Percentiles rank a stretch among this genome's conserved stretches.
These are phyloP conservation scores for Leptographium wingfieldii DNA, from an alignment of 2,329 filamentous ascomycete genomes.

Conservation along the genomic window DNA sequence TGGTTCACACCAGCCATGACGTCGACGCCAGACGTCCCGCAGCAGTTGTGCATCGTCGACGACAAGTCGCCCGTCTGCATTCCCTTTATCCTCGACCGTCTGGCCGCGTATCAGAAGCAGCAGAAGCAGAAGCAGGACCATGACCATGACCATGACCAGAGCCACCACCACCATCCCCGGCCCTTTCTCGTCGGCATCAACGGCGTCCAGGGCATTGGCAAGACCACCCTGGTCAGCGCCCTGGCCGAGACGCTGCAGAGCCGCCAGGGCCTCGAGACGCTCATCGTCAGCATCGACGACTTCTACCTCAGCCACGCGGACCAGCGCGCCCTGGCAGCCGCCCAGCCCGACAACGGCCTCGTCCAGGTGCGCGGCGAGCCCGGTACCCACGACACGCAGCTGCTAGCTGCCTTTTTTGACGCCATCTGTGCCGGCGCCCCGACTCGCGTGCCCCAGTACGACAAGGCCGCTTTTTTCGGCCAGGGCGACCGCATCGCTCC, in stretches of 20 bases:
- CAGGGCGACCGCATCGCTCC: slow-evolving; percentile 61
- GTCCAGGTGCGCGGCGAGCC: slow-evolving; percentile 76
- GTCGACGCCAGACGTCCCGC: slow-evolving; percentile 16
- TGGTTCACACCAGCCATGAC: background rate
- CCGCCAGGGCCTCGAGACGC: slow-evolving; percentile 36
- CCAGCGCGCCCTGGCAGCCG: slow-evolving; percentile 50
- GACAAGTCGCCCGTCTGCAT: slow-evolving; percentile 70
- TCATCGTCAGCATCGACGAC: slow-evolving; percentile 77
- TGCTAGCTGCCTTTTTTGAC: slow-evolving; percentile 50
- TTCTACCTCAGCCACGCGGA: slow-evolving; percentile 67
- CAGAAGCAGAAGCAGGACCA: background rate
- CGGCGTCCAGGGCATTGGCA: slow-evolving; percentile 83
- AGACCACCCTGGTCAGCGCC: slow-evolving; percentile 69
- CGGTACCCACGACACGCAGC: slow-evolving; percentile 57
- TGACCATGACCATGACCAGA: background rate
- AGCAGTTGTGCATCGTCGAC: slow-evolving; percentile 40
- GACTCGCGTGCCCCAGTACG: slow-evolving; percentile 58
- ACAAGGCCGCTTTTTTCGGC: slow-evolving; percentile 68
- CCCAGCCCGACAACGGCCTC: slow-evolving; percentile 59
- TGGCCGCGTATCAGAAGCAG: slow-evolving; percentile 18
- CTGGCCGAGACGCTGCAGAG: slow-evolving; percentile 47
- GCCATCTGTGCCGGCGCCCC: slow-evolving; percentile 38
- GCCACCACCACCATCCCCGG: background rate
- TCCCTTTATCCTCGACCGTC: slow-evolving; percentile 57
- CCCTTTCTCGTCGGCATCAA: slow-evolving; percentile 84